Base-by-base conservation (phyloP, 1,284 basidiomycete species). In the Leccinum colubrinum region DNA sequence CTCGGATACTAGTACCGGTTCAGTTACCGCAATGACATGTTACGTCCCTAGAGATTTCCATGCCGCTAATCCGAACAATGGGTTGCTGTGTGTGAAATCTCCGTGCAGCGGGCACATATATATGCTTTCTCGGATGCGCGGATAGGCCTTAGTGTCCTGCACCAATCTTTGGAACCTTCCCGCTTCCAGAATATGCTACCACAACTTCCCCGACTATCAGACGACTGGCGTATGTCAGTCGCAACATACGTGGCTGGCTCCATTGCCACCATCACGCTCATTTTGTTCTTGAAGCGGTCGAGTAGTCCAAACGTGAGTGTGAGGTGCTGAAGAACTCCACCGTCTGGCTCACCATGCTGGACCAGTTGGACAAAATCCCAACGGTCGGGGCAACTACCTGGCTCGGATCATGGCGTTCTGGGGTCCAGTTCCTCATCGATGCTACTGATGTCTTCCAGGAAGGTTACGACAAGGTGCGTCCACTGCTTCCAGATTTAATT, bases 401-500 rank as follows among this genome's bases (percentile, higher is more conserved):
- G 62, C 55, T 72, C 1, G 62, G 63, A 8, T 67, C 71, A 8
- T 73, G 64, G 61, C 64, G 64, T 59, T 61, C 55, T 5, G 66
- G 59, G 4, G 22, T 62, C 35, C 62, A 37, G 15, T 67, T 62
- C 22, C 14, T 64, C 33, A 25, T 39, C 22, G 61, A 66, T 17
- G 67, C 62, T 4, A 15, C 52, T 7, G 55, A 59, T 12, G 30
- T 66, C 17, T 11, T 72, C 1, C 72, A 66, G 39, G 62, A 73
- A 39, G 72, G 71, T 5, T 74, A 68, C 17, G 62, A 64, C 4
- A 68, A 68, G 39, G 71, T 67, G 12, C 17, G 56, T 62, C 17
- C n/a, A 6, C 7, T 6, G 1, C 41, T 7, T 4, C 9, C 41
- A 6, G 37, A 20, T 25, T 27, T 1, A 14, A 5, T 17, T 15